Evolutionary conservation across 768 basidiomycete genomes (phyloP).

Genomic region (Sarcomyxa edulis): DNA sequence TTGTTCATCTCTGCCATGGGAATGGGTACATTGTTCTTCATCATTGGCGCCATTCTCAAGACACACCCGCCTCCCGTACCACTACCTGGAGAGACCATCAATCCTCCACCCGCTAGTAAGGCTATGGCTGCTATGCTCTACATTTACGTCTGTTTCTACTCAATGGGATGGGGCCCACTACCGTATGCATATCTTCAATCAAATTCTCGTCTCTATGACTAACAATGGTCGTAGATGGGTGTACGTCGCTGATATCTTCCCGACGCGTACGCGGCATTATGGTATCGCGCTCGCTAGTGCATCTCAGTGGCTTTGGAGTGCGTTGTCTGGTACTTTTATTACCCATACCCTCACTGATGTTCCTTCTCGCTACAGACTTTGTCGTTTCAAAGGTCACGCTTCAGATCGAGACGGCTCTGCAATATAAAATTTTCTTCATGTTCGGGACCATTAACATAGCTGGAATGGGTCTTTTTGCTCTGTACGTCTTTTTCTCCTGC

Average conservation of each 20-base stretch:
- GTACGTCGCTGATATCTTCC: conserved; percentile 82
- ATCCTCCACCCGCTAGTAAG: conserved; percentile 53
- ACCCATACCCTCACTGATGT: background rate
- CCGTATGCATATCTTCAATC: too few relatives aligned
- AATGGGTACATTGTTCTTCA: conserved; percentile 79
- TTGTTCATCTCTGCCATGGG: conserved; percentile 71
- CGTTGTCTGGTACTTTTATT: conserved; percentile 14
- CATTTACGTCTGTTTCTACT: conserved; percentile 85
- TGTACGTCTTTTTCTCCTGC: conserved; percentile 33
- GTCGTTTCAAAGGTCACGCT: conserved; percentile 71
- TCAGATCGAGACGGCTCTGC: conserved; percentile 50
- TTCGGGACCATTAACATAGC: conserved; percentile 71
- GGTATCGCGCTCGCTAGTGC: conserved; percentile 72
- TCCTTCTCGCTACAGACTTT: conserved; percentile 41
- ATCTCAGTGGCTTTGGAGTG: conserved; percentile 82
- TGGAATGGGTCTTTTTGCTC: conserved; percentile 62
- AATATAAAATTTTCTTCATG: conserved; percentile 75
- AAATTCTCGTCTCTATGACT: too few relatives aligned
- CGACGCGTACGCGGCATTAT: conserved; percentile 77
- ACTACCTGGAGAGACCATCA: conserved; percentile 18
- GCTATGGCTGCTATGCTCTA: conserved; percentile 87
- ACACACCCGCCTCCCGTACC: conserved; percentile 55
- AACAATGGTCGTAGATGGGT: too few relatives aligned
- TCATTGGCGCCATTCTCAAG: conserved; percentile 81
- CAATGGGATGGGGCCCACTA: conserved; percentile 67